Evolutionary conservation across 345 rosid genomes (phyloP).

Genomic region (Citrus mangshanensis): DNA sequence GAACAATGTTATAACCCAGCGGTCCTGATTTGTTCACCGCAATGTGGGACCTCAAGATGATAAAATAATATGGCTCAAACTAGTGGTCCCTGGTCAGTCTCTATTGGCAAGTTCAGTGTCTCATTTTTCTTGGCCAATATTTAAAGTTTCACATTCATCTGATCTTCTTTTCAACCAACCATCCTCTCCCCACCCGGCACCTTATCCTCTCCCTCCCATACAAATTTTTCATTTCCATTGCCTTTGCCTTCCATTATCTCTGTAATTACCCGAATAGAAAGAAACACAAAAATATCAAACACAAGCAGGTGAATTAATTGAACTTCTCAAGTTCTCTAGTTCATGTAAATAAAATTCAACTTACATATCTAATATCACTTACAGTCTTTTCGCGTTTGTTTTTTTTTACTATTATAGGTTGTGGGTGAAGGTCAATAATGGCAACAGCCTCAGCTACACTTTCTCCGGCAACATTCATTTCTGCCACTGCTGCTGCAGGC

Average conservation of each 20-base stretch:
- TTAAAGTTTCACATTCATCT: constrained; percentile 6
- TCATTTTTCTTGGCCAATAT: constrained; percentile 21
- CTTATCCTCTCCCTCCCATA: constrained; percentile 18
- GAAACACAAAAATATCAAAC: neutral
- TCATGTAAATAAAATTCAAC: neutral
- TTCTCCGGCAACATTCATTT: constrained; percentile 23
- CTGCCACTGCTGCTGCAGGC: constrained; percentile 15
- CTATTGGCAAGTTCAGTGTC: neutral
- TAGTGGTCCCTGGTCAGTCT: constrained; percentile 9
- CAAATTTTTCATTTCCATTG: constrained; percentile 13
- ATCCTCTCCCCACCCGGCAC: constrained; percentile 1
- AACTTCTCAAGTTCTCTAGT: neutral
- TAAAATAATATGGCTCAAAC: neutral
- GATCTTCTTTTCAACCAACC: constrained; percentile 24
- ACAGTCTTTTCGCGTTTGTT: neutral
- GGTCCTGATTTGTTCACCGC: neutral
- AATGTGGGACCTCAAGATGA: neutral
- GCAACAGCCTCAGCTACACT: constrained; percentile 31
- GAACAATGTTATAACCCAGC: neutral
- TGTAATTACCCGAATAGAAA: neutral
- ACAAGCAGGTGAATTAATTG: neutral
- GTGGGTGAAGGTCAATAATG: constrained; percentile 21
- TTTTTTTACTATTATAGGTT: neutral
- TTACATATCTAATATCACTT: neutral
- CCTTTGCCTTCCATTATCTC: neutral